Percentiles rank a stretch among this genome's conserved stretches.
Conservation (phyloP, 305 asterid genomes). For the Coffea humblotiana region DNA sequence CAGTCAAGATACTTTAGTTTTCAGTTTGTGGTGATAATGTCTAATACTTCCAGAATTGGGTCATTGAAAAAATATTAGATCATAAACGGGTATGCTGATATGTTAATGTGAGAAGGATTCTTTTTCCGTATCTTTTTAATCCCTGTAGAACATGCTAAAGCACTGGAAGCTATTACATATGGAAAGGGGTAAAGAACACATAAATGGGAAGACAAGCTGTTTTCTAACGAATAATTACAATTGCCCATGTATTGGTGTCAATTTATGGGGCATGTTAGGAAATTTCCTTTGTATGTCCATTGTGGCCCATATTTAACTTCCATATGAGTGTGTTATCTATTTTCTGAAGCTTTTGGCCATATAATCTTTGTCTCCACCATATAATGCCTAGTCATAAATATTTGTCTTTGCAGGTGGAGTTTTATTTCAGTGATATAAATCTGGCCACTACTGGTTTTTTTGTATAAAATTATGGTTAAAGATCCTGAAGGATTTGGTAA, state of each 20-base stretch:
- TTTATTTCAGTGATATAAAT: conserved; percentile 86
- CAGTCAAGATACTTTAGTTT: neutral
- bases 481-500: conserved; percentile 90
- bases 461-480: conserved; percentile 63
- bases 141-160: neutral
- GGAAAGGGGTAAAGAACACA: neutral
- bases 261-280: neutral
- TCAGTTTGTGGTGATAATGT: neutral
- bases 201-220: neutral
- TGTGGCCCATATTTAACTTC: neutral
- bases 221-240: neutral
- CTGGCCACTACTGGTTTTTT: conserved; percentile 88
- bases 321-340: neutral
- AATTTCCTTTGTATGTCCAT: neutral
- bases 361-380: neutral
- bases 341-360: neutral
- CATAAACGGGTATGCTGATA: neutral
- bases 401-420: conserved; percentile 66
- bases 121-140: neutral
- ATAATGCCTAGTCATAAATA: conserved; percentile 5
- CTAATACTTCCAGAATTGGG: neutral
- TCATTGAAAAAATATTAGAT: neutral
- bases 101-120: neutral
- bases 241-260: neutral
- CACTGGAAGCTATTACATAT: neutral